Conservation (phyloP, 768 basidiomycete genomes). For the Atractiella rhizophila region DNA sequence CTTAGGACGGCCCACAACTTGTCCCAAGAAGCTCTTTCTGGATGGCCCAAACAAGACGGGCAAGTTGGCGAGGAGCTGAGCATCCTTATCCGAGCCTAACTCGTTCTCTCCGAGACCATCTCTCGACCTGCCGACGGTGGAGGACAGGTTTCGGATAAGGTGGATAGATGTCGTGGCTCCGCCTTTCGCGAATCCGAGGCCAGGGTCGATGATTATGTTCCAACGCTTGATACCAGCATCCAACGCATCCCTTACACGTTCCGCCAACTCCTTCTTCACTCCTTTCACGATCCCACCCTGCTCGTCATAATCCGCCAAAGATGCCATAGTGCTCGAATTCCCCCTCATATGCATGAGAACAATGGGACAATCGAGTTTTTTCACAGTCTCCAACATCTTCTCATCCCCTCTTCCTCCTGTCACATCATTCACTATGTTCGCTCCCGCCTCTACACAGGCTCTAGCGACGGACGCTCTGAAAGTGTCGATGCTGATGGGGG, state of each 20-base stretch:
- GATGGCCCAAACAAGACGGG: constrained; percentile 46
- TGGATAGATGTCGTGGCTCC: constrained; percentile 45
- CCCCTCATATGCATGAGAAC: constrained; percentile 87
- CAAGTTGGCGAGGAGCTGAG: constrained; percentile 21
- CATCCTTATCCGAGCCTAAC: constrained; percentile 22
- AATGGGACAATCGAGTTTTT: constrained; percentile 40
- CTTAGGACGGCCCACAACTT: constrained; percentile 32
- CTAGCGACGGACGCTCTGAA: constrained; percentile 61
- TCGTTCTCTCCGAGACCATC: constrained; percentile 1
- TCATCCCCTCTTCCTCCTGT: constrained; percentile 35
- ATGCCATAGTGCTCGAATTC: constrained; percentile 42
- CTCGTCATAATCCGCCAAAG: constrained; percentile 24
- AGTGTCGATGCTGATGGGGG: constrained; percentile 61
- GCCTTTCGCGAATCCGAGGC: constrained; percentile 80
- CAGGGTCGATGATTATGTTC: constrained; percentile 74
- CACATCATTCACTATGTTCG: constrained; percentile 85
- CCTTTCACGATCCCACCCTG: constrained; percentile 35
- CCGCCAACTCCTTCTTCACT: constrained; percentile 45
- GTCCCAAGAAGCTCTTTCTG: constrained; percentile 59
- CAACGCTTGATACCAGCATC: constrained; percentile 54
- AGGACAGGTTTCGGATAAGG: constrained; percentile 32
- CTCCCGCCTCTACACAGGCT: constrained; percentile 51
- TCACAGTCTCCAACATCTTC: constrained; percentile 20
- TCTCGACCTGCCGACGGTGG: constrained; percentile 19
- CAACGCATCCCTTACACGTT: constrained; percentile 39